Percentiles rank a stretch among this genome's conserved stretches.
Evolutionary conservation across 176 grass and related monocot species (phyloP).

Genomic region (Poa pratensis): DNA sequence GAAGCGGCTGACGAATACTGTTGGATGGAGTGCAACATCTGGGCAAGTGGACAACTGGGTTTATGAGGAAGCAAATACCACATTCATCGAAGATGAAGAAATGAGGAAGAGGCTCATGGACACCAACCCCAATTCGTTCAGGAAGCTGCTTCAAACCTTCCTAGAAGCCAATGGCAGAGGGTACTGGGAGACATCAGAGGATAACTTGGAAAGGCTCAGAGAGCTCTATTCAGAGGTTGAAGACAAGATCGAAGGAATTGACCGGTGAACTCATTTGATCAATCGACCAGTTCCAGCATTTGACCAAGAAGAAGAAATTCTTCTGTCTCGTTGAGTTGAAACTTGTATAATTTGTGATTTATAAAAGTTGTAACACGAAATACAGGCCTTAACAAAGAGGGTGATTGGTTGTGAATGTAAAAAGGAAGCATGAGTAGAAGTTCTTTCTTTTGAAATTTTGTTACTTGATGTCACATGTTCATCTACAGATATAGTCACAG

Average conservation of each 20-base stretch:
- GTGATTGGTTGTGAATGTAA: constrained; percentile 38
- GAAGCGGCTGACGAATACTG: constrained; percentile 95
- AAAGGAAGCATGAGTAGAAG: constrained; percentile 31
- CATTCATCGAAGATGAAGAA: constrained; percentile 88
- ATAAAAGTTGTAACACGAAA: constrained; percentile 50
- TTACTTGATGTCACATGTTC: constrained; percentile 27
- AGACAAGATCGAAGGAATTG: constrained; percentile 98
- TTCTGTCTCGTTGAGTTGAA: constrained; percentile 40
- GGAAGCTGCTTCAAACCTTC: constrained; percentile 96
- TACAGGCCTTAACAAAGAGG: constrained; percentile 48
- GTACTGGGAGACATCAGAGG: constrained; percentile 98
- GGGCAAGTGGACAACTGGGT: constrained; percentile 99
- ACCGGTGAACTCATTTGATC: constrained; percentile 52
- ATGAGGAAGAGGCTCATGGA: constrained; percentile 95
- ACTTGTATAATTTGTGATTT: constrained; percentile 53
- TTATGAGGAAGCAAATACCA: constrained; percentile 95
- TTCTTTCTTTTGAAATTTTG: constrained; percentile 21
- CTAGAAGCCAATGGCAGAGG: constrained; percentile 92
- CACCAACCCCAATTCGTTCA: constrained; percentile 92
- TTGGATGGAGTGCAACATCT: constrained; percentile 97
- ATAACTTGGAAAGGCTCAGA: constrained; percentile 83
- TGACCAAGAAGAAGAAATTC: constrained; percentile 19
- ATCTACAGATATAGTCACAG: constrained; percentile 25
- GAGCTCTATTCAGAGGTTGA: constrained; percentile 96
- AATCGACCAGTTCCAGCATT: constrained; percentile 19